Evolutionary conservation across 1,284 basidiomycete genomes (phyloP), one percentile per base, ranked within the genome.

Genomic region (Ceratobasidium papillatum): DNA sequence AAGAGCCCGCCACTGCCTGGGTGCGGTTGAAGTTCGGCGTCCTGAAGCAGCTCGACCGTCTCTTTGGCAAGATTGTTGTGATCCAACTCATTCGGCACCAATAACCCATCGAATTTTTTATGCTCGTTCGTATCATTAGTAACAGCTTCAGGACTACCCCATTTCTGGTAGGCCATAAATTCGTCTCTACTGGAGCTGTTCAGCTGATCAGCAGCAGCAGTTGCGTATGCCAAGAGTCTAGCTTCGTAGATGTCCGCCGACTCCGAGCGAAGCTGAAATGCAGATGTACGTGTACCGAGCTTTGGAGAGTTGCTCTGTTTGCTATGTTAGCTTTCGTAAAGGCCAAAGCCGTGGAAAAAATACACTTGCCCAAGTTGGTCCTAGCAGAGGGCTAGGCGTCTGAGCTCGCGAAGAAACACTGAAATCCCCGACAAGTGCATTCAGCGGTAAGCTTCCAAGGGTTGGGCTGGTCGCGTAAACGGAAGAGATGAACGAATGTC

Each of bases 201-300:
- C 30, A 51, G 45, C 17, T 62, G 69, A 52, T 72, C 58, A 38
- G 45, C 69, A 25, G 56, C 30, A 17, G 58, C 38, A n/a, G 69
- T 62, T n/a, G 69, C 69, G 25, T 72, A 72, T 9, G 69, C 69
- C 25, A 72, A 34, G 22, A 72, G 58, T n/a, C 47, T 45, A 45
- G 69, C n/a, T n/a, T 72, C 62, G 58, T 72, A 72, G 3, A 72
- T 47, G 45, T 72, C 69, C 9, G 56, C 25, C 9, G 69, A 72
- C 4, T 43, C 58, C 3, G 58, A 19, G 27, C 43, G 43, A 11
- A 32, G 69, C 17, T 51, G 22, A 12, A 49, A 25, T 17, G 47
- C 3, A 38, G 19, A 38, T 62, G 69, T 47, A 36, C 30, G 56
- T 43, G 69, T n/a, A 8, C 27, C 14, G 47, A 30, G 1, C 49